A percentile compares a stretch with the other conserved stretches of the same genome.
These are phyloP conservation scores for Phytophthora pisi DNA, from an alignment of 352 stramenopile species.

Conservation along the genomic window DNA sequence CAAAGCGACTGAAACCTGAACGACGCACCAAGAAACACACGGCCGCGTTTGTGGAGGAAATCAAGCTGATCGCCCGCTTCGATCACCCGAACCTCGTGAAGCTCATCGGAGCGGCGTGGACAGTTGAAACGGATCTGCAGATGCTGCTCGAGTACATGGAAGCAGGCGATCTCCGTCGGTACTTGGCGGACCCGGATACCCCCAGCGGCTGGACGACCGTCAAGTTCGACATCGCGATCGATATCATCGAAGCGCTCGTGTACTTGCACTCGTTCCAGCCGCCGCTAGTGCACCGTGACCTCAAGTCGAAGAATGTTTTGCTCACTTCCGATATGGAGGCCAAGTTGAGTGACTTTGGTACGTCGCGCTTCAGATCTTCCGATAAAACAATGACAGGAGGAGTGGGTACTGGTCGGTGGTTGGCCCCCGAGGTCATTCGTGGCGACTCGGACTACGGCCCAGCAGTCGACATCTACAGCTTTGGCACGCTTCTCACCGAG, in stretches of 20 bases:
- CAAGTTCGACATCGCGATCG: conserved; percentile 41
- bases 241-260: conserved; percentile 42
- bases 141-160: conserved; percentile 50
- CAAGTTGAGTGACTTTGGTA: conserved; percentile 39
- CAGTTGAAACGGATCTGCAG: conserved; percentile 40
- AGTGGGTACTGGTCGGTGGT: conserved; percentile 58
- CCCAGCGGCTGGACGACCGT: conserved; percentile 20
- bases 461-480: conserved; percentile 60
- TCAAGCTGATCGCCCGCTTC: conserved; percentile 45
- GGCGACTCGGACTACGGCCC: conserved; percentile 51
- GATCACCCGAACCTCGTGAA: conserved; percentile 48
- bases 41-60: conserved; percentile 39
- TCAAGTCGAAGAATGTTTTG: conserved; percentile 65
- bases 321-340: conserved; percentile 28
- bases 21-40: conserved; percentile 28
- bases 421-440: conserved; percentile 55
- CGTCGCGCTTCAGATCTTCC: conserved; percentile 23
- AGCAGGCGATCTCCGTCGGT: conserved; percentile 37
- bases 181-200: conserved; percentile 10
- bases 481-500: conserved; percentile 47
- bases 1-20: conserved; percentile 31
- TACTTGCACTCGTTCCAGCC: conserved; percentile 44
- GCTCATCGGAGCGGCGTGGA: conserved; percentile 45
- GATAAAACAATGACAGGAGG: conserved; percentile 43
- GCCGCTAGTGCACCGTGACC: conserved; percentile 54